Base-by-base conservation (phyloP, 2,329 filamentous ascomycete species). In the Thielaviopsis musarum region DNA sequence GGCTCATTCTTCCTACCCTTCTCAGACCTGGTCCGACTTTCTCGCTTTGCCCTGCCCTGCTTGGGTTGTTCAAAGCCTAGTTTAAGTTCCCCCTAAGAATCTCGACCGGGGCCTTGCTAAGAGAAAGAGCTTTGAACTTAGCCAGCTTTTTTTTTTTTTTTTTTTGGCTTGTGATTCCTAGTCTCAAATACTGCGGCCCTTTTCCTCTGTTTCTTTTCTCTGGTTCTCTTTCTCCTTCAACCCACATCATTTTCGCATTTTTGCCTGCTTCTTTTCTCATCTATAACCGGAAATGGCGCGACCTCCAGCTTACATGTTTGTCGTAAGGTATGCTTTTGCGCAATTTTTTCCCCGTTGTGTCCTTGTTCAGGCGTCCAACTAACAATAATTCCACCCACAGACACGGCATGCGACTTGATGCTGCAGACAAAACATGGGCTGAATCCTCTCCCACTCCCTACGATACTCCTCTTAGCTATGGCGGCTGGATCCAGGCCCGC, bases 351-450 rank as follows among this genome's bases (percentile, higher is more conserved):
- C 13, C 9, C 6, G 21, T 3, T 10, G 38, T 4, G 12, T 17
- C 28, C n/a, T 2, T 22, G 13, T 22, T 7, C 12, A 21, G 30
- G 30, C 30, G 9, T 34, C 30, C 30, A 6, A 51, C 59, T 55
- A 53, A 13, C 60, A 15, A 51, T 61, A 49, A 57, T 10, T 53
- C 19, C 34, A 7, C n/a, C 21, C 52, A 49, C 61, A 84, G 93
- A 72, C 93, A 98, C 71, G 93, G 93, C 67, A 88, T 91, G 66
- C 86, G 93, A 65, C 84, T 98, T 61, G 93, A 98, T 70, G 89
- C 89, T 59, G 90, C 91, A 63, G 91, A 98, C 76, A 90, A 91
- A 69, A 83, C 88, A 70, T 98, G 93, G 93, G 89, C 96, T 70
- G 79, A 95, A 59, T 87, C 87, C 30, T 95, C 93, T 5, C 87